phyloP scores from a whole-genome alignment of 2,329 filamentous ascomycete genomes.

The Cephalotrichum gorgonifer region DNA sequence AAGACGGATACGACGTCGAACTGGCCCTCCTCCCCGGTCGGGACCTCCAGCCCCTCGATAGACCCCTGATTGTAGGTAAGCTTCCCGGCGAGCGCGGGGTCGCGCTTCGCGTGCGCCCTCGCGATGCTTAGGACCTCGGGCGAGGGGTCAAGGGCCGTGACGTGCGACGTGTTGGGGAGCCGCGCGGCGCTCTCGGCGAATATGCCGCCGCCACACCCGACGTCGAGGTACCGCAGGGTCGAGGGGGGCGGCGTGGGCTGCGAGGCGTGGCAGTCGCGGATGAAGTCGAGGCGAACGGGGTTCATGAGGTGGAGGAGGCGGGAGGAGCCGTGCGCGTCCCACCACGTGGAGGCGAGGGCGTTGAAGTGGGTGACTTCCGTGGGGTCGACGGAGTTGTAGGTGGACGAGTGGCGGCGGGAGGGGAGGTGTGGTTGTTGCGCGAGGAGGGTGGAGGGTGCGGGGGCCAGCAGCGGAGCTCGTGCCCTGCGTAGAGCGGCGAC shows the following conservation, averaged over 20 bases:
- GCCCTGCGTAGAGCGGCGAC: not conserved
- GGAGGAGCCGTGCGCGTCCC: constrained; percentile 90
- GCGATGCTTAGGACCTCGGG: constrained; percentile 66
- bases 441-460: not conserved
- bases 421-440: not conserved
- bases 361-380: constrained; percentile 93
- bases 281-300: constrained; percentile 89
- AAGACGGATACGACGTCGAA: constrained; percentile 83
- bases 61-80: constrained; percentile 67
- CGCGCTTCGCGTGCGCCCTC: constrained; percentile 60
- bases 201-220: constrained; percentile 93
- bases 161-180: constrained; percentile 48
- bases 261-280: constrained; percentile 56
- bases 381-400: constrained; percentile 66
- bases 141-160: constrained; percentile 72
- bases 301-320: constrained; percentile 96
- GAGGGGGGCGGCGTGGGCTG: constrained; percentile 27
- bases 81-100: constrained; percentile 54
- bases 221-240: constrained; percentile 65
- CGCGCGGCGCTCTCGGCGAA: constrained; percentile 83
- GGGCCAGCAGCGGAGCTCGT: not conserved
- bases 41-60: constrained; percentile 57
- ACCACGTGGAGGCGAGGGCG: constrained; percentile 86
- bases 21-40: constrained; percentile 25
- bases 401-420: constrained; percentile 12